Conservation (phyloP, 2,329 filamentous ascomycete genomes). For the Aspergillus caelatus region DNA sequence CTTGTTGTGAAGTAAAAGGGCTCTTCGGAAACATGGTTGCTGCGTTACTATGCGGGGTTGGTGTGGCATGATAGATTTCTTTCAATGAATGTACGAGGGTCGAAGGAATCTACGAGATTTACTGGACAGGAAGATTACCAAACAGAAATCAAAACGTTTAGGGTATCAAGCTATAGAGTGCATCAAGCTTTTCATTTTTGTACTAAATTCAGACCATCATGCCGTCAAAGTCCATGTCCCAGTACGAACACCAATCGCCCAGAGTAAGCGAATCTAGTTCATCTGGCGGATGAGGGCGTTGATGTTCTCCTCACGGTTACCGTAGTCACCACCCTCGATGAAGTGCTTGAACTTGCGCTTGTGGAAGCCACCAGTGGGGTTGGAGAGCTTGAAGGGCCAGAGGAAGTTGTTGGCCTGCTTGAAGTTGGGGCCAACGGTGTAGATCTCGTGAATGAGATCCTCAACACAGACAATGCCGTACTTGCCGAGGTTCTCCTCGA, state of each 20-base stretch:
- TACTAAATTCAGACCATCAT: slow-evolving; percentile 26
- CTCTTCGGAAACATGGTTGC: no score
- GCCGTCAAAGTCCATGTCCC: slow-evolving; percentile 33
- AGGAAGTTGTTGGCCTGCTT: slow-evolving; percentile 99
- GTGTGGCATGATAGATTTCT: no score
- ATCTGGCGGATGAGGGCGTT: slow-evolving; percentile 95
- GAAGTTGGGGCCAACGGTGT: slow-evolving; percentile 98
- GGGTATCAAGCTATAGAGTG: slow-evolving; percentile 30
- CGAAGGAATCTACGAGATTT: background rate
- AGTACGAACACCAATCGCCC: slow-evolving; percentile 22
- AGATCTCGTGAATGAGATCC: slow-evolving; percentile 99
- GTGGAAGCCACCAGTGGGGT: slow-evolving; percentile 96
- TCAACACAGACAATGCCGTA: slow-evolving; percentile 99
- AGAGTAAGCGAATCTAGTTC: slow-evolving; percentile 68
- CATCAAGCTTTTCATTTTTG: slow-evolving; percentile 40
- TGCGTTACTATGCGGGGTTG: no score
- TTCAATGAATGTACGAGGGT: no score
- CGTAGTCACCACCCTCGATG: slow-evolving; percentile 96
- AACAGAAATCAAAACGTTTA: background rate
- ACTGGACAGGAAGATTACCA: background rate
- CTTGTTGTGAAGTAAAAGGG: no score
- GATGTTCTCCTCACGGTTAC: slow-evolving; percentile 98
- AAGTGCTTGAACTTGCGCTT: slow-evolving; percentile 98
- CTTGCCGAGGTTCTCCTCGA: slow-evolving; percentile 95
- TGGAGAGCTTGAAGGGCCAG: slow-evolving; percentile 99